Evolutionary conservation across 495 filamentous ascomycete genomes (phyloP).

Genomic region (Annulohypoxylon stygium): DNA sequence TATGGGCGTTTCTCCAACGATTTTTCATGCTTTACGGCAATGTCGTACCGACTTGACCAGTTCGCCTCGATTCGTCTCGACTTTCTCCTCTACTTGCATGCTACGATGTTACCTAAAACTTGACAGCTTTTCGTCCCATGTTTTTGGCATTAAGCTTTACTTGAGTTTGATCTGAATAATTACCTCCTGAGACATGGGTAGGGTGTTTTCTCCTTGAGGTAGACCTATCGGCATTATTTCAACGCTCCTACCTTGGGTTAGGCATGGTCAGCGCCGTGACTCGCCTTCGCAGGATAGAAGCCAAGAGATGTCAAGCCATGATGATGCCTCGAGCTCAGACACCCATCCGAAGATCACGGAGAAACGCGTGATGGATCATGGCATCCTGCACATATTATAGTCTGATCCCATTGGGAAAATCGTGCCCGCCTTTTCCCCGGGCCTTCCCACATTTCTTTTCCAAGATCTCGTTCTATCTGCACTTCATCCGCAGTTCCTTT

Average conservation of each 20-base stretch:
- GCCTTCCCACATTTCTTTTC: slow-evolving; percentile 22
- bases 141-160: slow-evolving; percentile 14
- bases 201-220: slow-evolving; percentile 14
- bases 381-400: slow-evolving; percentile 32
- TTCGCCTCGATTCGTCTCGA: slow-evolving; percentile 30
- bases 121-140: slow-evolving; percentile 22
- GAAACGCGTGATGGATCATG: slow-evolving; percentile 32
- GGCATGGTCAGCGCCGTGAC: slow-evolving; percentile 2
- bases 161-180: slow-evolving; percentile 5
- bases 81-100: slow-evolving; percentile 29
- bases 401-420: slow-evolving; percentile 28
- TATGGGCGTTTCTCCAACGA: slow-evolving; percentile 8
- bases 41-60: slow-evolving; percentile 25
- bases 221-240: slow-evolving; percentile 13
- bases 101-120: background rate
- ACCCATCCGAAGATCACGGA: slow-evolving; percentile 30
- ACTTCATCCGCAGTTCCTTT: slow-evolving; percentile 23
- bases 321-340: slow-evolving; percentile 37
- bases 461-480: slow-evolving; percentile 22
- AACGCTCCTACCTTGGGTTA: background rate
- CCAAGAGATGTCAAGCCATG: slow-evolving; percentile 38
- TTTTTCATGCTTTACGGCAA: slow-evolving; percentile 19
- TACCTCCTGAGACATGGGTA: slow-evolving; percentile 25
- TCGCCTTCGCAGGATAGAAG: slow-evolving; percentile 19
- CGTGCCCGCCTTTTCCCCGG: slow-evolving; percentile 20